These are phyloP conservation scores for Themeda triandra DNA, from an alignment of 176 grass and related monocot genomes.

Conservation along the genomic window DNA sequence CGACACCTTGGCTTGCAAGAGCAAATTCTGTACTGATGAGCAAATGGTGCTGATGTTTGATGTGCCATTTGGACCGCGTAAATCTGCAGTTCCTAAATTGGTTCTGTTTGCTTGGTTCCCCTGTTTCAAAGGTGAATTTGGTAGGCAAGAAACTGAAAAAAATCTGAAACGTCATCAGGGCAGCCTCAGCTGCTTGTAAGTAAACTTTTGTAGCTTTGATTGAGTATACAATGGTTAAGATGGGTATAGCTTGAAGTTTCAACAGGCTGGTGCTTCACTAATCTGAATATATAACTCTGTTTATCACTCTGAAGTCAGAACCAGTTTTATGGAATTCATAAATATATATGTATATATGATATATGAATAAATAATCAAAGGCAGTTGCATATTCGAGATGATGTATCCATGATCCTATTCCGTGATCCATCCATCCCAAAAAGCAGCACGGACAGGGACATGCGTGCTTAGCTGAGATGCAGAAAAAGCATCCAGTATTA, in stretches of 20 bases:
- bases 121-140: not conserved
- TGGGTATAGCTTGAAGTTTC: not conserved
- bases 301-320: no score
- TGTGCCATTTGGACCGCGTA: not conserved
- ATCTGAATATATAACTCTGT: conserved; percentile 13
- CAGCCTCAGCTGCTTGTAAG: not conserved
- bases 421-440: not conserved
- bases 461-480: conserved; percentile 17
- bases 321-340: not conserved
- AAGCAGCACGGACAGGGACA: not conserved
- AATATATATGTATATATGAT: no score
- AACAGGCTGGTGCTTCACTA: not conserved
- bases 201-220: not conserved
- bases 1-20: not conserved
- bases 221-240: not conserved
- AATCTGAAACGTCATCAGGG: not conserved
- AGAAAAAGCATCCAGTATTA: conserved; percentile 8
- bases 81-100: conserved; percentile 3
- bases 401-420: not conserved
- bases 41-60: conserved; percentile 13
- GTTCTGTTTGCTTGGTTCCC: conserved; percentile 2
- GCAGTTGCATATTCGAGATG: not conserved
- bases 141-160: not conserved
- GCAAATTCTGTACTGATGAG: not conserved
- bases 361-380: not conserved